Base-by-base conservation (phyloP, 352 stramenopile genomes). In the Elongisporangium undulatum region DNA sequence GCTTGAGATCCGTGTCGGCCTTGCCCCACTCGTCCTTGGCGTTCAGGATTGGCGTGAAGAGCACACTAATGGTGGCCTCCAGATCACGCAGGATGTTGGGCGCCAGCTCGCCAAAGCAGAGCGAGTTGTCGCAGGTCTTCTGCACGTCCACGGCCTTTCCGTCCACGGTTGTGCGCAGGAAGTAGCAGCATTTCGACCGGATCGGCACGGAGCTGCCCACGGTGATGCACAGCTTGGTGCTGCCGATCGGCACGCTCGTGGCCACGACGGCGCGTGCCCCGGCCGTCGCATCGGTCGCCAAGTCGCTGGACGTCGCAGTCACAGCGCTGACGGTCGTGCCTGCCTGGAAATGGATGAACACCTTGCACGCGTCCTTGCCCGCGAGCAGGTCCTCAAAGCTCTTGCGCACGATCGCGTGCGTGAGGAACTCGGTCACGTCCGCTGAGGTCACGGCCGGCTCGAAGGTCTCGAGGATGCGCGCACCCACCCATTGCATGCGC, bases 11-110 rank as follows among this genome's bases (percentile, higher is more conserved):
- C 6, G 87, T 58, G 62, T 98, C 94, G 2, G 95, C 92, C 63
- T 98, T 97, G 2, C 96, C 97, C 97, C 97, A 99, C 69, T 98
- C 92, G 26, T 96, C 86, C 23, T 95, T 98, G 49, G 87, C 76
- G 54, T 96, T 96, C 49, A 99, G 77, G 6, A 99, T 68, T 17
- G 95, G 95, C 56, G 79, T 85, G 63, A 98, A 99, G 12, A 97
- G 80, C 67, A 67, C 66, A 20, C 67, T 90, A 69, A 94, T 89
- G 38, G 83, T 92, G 20, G 78, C 89, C 59, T 94, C 85, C 1
- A 95, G 67, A 34, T 92, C 82, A 7, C 86, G 63, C 2, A 97
- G 56, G 58, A 96, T 90, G 26, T 96, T 94, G 0, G 85, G 82
- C 7, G 80, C 84, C 21, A 96, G 62, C 53, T 96, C 87, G n/a